Conservation (phyloP, 768 basidiomycete species). For the Phaffia tasmanica region DNA sequence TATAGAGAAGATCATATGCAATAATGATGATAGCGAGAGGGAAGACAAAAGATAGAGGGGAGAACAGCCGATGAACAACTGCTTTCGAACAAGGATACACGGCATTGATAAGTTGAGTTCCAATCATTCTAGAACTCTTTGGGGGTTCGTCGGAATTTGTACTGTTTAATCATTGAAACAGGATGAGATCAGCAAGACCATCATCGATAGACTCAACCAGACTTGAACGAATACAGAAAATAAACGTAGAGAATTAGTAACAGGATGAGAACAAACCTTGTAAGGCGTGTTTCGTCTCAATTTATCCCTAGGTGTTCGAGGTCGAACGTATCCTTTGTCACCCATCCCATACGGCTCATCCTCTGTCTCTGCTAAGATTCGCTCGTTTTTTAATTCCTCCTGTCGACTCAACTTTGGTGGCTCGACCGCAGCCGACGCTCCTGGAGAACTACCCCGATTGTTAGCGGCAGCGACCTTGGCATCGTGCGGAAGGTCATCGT, state of each 20-base stretch:
- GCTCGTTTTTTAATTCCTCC: background rate
- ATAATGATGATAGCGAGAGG: background rate
- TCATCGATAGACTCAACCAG: too few relatives aligned
- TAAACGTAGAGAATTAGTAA: background rate
- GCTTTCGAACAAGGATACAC: background rate
- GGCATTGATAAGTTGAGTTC: background rate
- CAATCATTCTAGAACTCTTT: conserved; percentile 19
- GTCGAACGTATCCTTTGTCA: conserved; percentile 21
- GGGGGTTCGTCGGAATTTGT: conserved; percentile 23
- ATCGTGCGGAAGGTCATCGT: conserved; percentile 24
- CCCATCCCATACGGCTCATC: conserved; percentile 19
- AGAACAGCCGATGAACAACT: background rate
- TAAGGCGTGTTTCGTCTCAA: conserved; percentile 22
- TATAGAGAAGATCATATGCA: background rate
- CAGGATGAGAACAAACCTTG: conserved; percentile 13
- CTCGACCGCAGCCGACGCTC: background rate
- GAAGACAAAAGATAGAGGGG: background rate
- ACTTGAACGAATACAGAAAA: background rate
- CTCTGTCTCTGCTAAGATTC: conserved; percentile 5
- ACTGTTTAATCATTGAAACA: conserved; percentile 9
- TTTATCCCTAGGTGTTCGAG: conserved; percentile 15
- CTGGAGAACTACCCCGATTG: background rate
- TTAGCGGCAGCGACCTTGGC: background rate
- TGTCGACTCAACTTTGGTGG: background rate
- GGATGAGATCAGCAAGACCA: too few relatives aligned